Evolutionary conservation across 352 stramenopile species (phyloP).

Genomic region (Globisporangium okanoganense): DNA sequence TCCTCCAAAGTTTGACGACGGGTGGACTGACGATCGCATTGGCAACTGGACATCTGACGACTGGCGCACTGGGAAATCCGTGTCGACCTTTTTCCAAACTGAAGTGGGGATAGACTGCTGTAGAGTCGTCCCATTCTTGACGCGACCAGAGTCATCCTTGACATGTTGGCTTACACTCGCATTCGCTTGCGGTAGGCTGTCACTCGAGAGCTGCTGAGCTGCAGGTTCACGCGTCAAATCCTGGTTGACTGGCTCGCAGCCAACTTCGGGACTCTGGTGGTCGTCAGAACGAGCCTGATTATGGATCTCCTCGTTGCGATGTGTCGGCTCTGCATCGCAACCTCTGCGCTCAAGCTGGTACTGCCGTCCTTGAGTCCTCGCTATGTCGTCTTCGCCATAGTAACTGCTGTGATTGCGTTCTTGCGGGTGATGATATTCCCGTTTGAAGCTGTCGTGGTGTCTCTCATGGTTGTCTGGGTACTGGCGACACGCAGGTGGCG

Average conservation of each 20-base stretch:
- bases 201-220: background rate
- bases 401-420: background rate
- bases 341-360: background rate
- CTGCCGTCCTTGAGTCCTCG: background rate
- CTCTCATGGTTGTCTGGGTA: background rate
- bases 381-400: background rate
- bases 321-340: background rate
- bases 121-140: background rate
- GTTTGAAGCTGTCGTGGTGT: background rate
- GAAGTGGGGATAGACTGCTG: background rate
- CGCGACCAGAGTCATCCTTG: background rate
- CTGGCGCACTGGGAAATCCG: background rate
- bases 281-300: background rate
- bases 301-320: background rate
- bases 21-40: background rate
- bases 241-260: background rate
- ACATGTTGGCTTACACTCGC: background rate
- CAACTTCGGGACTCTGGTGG: background rate
- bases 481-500: background rate
- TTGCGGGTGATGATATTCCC: background rate
- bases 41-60: background rate
- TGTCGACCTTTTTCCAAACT: constrained; percentile 5
- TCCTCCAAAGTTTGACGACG: background rate
- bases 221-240: background rate
- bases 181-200: background rate